Evolutionary conservation across 768 basidiomycete species (phyloP), one percentile per base, ranked within the genome.

Genomic region (Hemileccinum rubropunctum): DNA sequence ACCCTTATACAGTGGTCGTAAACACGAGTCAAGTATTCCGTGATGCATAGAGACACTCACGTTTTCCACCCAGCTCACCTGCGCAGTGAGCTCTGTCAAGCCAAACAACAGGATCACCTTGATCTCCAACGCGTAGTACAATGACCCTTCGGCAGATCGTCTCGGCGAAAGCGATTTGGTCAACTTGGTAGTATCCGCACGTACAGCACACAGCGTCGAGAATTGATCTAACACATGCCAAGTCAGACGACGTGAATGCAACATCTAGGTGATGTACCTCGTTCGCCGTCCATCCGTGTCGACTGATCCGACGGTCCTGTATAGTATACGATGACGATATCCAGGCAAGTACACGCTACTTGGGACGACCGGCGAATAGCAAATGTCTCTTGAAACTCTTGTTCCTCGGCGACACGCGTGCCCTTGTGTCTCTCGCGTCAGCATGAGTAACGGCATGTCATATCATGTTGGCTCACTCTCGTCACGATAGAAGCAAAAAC

Each of bases 51-150:
- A 18, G 20, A 21, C 6, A 73, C 72, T 20, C 65, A 79, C 78
- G 44, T 73, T 69, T 37, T 79, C 77, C 53, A 67, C 62, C 79
- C 80, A 82, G 21, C 70, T 66, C 42, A 82, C 71, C 42, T 78
- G 75, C 0, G 79, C 80, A 50, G 71, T 74, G 52, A 81, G 58
- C 51, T 82, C 81, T 3, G 79, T 81, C 40, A 76, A 54, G 5
- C 81, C 81, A 47, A 82, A 80, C 8, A 75, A 61, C 20, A 82
- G 52, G 10, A 81, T 65, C 6, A 82, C 51, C 10, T 63, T 65
- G 42, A 67, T 52, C 14, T 67, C 67, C 36, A 67, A 48, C 15
- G 50, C 52, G n/a, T 56, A 65, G 37, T 69, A 67, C 54, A 42
- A 7, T 20, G 50, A 30, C 3, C 65, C 67, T 3, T 69, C 58